Evolutionary conservation across 495 filamentous ascomycete species (phyloP).

Genomic region (Xylaria cubensis): DNA sequence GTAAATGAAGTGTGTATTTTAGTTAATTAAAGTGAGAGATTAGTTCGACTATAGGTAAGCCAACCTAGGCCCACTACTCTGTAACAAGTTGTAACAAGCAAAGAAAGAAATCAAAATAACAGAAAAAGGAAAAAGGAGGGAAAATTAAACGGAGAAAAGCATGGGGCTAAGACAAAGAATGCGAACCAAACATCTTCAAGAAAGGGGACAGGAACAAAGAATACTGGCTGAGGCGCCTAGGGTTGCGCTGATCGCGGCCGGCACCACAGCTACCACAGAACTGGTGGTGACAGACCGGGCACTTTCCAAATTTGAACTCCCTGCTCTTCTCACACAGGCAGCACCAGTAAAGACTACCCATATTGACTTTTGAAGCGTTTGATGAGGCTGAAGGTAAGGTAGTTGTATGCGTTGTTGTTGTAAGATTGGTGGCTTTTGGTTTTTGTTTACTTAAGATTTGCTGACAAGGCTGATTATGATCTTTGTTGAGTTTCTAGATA

Average conservation of each 20-base stretch:
- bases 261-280: neutral
- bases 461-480: neutral
- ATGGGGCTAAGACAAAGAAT: neutral
- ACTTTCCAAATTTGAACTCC: neutral
- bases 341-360: neutral
- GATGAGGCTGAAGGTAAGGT: neutral
- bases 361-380: neutral
- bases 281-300: neutral
- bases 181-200: neutral
- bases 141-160: neutral
- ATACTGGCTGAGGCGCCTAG: neutral
- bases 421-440: neutral
- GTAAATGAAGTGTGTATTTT: neutral
- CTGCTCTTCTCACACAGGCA: neutral
- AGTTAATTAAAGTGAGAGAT: neutral
- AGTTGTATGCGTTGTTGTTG: neutral
- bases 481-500: neutral
- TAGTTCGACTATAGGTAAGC: neutral
- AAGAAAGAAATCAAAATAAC: neutral
- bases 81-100: neutral
- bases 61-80: neutral
- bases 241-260: neutral
- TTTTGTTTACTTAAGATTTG: neutral
- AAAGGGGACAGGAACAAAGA: neutral
- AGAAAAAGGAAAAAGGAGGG: neutral